phyloP scores from a whole-genome alignment of 2,329 filamentous ascomycete genomes.

The Rutstroemia sp. region DNA sequence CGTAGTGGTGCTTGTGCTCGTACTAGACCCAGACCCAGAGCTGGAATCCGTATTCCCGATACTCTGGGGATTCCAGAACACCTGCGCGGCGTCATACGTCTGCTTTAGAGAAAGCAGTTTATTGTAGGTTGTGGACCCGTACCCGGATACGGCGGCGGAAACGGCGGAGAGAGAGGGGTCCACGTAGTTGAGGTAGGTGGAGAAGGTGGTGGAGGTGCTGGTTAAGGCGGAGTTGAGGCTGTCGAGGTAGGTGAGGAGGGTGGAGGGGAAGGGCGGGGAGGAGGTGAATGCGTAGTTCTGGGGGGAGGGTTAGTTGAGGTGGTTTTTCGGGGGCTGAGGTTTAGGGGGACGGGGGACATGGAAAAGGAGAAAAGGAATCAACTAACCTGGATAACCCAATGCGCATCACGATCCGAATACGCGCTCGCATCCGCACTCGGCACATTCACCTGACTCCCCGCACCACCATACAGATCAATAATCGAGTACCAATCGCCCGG shows the following conservation, averaged over 20 bases:
- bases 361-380: background rate
- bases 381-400: slow-evolving; percentile 12
- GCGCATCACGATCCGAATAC: slow-evolving; percentile 12
- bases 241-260: slow-evolving; percentile 7
- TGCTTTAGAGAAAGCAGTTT: slow-evolving; percentile 8
- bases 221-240: slow-evolving; percentile 12
- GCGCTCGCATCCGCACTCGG: slow-evolving; percentile 3
- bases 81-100: slow-evolving; percentile 1
- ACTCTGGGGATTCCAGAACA: slow-evolving; percentile 16
- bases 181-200: slow-evolving; percentile 11
- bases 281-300: slow-evolving; percentile 11
- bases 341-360: too few species aligned
- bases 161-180: slow-evolving; percentile 5
- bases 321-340: background rate
- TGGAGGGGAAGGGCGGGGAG: slow-evolving; percentile 1
- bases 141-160: background rate
- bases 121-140: slow-evolving; percentile 9
- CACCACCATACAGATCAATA: slow-evolving; percentile 12
- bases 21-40: too few species aligned
- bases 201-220: slow-evolving; percentile 14
- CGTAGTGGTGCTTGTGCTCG: background rate
- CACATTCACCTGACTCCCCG: slow-evolving; percentile 10
- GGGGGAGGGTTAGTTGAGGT: background rate
- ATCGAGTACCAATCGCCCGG: slow-evolving; percentile 8
- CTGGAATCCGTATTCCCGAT: background rate